A percentile compares a stretch with the other conserved stretches of the same genome.
Evolutionary conservation across 345 rosid species (phyloP).

Genomic region (Moricandia moricandioides): DNA sequence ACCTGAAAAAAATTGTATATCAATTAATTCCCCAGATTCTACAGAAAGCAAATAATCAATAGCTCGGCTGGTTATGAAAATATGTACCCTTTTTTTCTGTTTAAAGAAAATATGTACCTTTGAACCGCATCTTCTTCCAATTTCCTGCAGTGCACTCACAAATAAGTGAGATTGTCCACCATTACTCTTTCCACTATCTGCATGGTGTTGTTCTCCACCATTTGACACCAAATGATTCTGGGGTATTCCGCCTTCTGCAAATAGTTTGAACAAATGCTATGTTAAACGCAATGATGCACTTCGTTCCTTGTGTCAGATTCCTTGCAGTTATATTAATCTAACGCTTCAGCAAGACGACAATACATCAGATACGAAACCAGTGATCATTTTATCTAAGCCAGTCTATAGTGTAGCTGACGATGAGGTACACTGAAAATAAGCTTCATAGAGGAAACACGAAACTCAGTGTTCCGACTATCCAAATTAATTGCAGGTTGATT

Average conservation of each 20-base stretch:
- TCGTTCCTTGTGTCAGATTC: neutral
- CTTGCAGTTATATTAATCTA: neutral
- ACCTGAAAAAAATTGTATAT: conserved; percentile 49
- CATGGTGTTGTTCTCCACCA: conserved; percentile 47
- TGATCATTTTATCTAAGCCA: conserved; percentile 1
- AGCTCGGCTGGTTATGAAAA: conserved; percentile 9
- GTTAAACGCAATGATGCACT: neutral
- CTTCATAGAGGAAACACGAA: conserved; percentile 3
- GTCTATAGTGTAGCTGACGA: conserved; percentile 2
- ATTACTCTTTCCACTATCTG: conserved; percentile 64
- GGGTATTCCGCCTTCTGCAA: conserved; percentile 58
- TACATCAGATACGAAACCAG: neutral
- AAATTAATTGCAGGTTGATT: neutral
- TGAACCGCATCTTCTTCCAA: conserved; percentile 85
- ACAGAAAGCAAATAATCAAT: conserved; percentile 14
- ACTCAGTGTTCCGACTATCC: neutral
- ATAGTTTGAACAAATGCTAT: conserved; percentile 31
- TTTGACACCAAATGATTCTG: conserved; percentile 49
- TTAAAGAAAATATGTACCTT: conserved; percentile 55
- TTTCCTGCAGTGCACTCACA: conserved; percentile 83
- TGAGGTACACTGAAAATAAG: conserved; percentile 5
- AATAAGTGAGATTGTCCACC: conserved; percentile 60
- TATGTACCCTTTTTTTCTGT: conserved; percentile 67
- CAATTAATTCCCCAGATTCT: neutral
- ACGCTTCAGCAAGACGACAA: neutral